Evolutionary conservation across 139 green algal genomes (phyloP).

Genomic region (Limnomonas spitsbergensis): DNA sequence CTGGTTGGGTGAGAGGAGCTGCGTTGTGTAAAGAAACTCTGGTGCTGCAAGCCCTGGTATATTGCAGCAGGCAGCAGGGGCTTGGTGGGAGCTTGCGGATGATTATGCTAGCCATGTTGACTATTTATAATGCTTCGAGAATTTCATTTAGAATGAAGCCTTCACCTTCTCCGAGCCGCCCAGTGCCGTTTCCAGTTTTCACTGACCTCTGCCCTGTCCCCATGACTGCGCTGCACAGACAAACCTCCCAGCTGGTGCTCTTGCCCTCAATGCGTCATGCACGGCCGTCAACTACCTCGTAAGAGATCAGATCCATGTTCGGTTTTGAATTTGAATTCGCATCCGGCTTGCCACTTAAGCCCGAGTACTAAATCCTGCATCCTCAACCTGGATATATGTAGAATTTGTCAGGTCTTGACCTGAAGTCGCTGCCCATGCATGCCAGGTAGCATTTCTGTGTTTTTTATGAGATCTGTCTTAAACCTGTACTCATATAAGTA

Average conservation of each 20-base stretch:
- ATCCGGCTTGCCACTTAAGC: no score
- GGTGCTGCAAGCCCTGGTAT: no score
- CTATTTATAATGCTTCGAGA: no score
- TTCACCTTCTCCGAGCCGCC: not conserved
- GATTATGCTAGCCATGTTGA: no score
- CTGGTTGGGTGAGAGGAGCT: no score
- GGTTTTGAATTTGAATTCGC: not conserved
- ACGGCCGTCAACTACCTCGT: not conserved
- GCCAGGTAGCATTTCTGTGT: not conserved
- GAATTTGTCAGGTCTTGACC: no score
- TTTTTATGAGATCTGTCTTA: not conserved
- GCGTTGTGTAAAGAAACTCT: no score
- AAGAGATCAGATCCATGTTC: not conserved
- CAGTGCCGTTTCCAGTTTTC: not conserved
- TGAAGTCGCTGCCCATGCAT: no score
- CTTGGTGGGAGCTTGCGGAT: no score
- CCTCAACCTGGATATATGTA: not conserved
- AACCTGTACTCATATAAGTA: not conserved
- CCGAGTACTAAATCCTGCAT: not conserved
- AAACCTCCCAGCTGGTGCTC: constrained; percentile 11
- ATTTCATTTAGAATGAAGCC: no score
- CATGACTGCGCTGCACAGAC: not conserved
- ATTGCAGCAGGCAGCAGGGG: no score
- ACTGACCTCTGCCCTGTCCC: not conserved
- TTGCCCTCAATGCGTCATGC: constrained; percentile 8